These are phyloP conservation scores for Hygrophoropsis aurantiaca DNA, from an alignment of 768 basidiomycete genomes.

Conservation along the genomic window DNA sequence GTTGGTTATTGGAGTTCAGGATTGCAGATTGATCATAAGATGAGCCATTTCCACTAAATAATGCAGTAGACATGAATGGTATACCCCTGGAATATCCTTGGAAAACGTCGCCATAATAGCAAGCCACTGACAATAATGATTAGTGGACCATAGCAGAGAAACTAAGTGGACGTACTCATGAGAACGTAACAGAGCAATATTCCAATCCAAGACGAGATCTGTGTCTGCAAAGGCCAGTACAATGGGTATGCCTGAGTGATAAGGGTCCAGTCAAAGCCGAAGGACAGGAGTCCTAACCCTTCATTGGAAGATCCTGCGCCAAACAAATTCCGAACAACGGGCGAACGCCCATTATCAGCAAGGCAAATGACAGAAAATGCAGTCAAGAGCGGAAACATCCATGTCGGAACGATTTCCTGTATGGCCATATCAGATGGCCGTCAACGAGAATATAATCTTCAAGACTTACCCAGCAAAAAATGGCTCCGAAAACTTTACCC, in stretches of 20 bases:
- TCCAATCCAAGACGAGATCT: conserved; percentile 20
- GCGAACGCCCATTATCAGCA: conserved; percentile 44
- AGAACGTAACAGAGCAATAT: conserved; percentile 18
- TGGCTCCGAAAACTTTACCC: conserved; percentile 38
- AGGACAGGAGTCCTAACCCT: conserved; percentile 48
- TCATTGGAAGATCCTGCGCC: conserved; percentile 52
- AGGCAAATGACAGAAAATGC: conserved; percentile 51
- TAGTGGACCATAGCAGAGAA: not conserved
- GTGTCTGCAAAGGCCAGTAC: conserved; percentile 56
- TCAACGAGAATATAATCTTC: too few relatives aligned
- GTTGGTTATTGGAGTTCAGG: conserved; percentile 7
- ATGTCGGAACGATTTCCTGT: conserved; percentile 14
- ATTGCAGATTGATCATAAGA: conserved; percentile 13
- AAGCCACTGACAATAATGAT: conserved; percentile 3
- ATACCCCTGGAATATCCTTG: conserved; percentile 36
- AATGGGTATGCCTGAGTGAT: conserved; percentile 55
- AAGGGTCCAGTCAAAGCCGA: conserved; percentile 50
- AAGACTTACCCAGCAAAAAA: conserved; percentile 45
- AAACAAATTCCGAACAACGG: conserved; percentile 40
- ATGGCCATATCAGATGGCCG: conserved; percentile 10
- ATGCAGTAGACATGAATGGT: conserved; percentile 47
- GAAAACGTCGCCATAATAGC: conserved; percentile 42
- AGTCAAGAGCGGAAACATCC: conserved; percentile 36
- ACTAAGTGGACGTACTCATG: conserved; percentile 30
- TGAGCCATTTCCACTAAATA: conserved; percentile 33